phyloP scores from a whole-genome alignment of 164 flowering plant genomes.

The Brasenia schreberi region DNA sequence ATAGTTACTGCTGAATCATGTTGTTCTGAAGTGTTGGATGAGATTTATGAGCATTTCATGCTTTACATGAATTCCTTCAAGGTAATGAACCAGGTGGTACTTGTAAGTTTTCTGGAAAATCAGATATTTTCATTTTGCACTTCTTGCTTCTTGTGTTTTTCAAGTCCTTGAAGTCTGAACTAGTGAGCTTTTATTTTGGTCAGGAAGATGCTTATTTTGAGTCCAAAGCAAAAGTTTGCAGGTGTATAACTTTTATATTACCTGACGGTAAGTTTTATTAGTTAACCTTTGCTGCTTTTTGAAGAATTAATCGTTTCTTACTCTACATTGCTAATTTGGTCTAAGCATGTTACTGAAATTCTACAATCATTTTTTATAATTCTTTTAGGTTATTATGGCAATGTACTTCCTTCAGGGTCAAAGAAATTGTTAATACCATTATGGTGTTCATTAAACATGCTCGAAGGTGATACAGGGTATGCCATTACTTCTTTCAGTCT shows the following conservation, averaged over 20 bases:
- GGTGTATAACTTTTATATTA: slow-evolving; percentile 62
- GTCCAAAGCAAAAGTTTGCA: slow-evolving; percentile 36
- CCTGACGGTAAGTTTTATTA: slow-evolving; percentile 34
- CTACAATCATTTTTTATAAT: background rate
- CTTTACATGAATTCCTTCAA: slow-evolving; percentile 40
- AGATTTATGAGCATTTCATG: slow-evolving; percentile 56
- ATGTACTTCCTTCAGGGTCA: slow-evolving; percentile 22
- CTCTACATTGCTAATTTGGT: background rate
- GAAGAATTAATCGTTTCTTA: background rate
- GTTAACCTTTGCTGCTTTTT: background rate
- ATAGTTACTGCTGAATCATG: slow-evolving; percentile 54
- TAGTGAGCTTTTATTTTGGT: slow-evolving; percentile 1
- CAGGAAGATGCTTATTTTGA: slow-evolving; percentile 36
- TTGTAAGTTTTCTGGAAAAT: background rate
- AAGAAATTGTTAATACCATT: slow-evolving; percentile 44
- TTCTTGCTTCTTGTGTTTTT: background rate
- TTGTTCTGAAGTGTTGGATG: slow-evolving; percentile 46
- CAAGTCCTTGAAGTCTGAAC: background rate
- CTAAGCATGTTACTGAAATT: background rate
- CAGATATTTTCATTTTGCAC: background rate
- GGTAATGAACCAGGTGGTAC: slow-evolving; percentile 22
- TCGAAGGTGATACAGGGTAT: slow-evolving; percentile 98
- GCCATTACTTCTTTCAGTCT: background rate
- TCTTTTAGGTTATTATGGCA: slow-evolving; percentile 17
- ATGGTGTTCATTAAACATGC: slow-evolving; percentile 87